Evolutionary conservation across 139 green algal species (phyloP).

Genomic region (Tetraselmis chui): DNA sequence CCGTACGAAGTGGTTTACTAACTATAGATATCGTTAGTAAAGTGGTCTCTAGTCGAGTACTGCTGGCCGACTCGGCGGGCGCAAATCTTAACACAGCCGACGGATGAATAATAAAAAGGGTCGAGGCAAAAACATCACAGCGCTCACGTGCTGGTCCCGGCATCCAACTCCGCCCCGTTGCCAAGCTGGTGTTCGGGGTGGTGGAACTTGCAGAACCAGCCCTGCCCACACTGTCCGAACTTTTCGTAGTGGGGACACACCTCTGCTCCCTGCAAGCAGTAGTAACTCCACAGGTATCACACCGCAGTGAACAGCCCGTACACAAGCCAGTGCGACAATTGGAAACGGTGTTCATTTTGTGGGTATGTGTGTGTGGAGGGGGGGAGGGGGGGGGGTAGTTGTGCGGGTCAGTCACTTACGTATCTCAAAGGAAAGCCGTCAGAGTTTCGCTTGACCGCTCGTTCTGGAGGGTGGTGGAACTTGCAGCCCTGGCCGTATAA

Average conservation of each 20-base stretch:
- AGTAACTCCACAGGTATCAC: neutral
- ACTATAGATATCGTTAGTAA: too few species aligned
- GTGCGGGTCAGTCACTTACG: neutral
- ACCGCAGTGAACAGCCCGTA: too few species aligned
- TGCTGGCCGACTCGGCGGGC: too few species aligned
- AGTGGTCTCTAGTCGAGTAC: too few species aligned
- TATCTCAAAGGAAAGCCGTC: neutral
- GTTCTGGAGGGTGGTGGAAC: constrained; percentile 75
- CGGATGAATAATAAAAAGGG: too few species aligned
- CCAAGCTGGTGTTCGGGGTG: neutral
- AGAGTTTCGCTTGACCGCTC: neutral
- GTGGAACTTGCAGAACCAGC: neutral
- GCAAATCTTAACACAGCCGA: too few species aligned
- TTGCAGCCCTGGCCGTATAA: constrained; percentile 87
- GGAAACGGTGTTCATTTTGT: too few species aligned
- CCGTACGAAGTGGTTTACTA: too few species aligned
- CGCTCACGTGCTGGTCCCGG: too few species aligned
- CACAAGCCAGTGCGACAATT: too few species aligned
- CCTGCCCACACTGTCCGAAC: neutral
- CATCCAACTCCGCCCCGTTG: too few species aligned
- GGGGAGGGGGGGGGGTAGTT: neutral
- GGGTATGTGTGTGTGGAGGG: neutral
- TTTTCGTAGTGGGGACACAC: neutral
- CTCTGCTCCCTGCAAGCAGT: neutral
- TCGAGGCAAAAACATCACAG: too few species aligned